These are phyloP conservation scores for Mariannaea sp. DNA, from an alignment of 2,329 filamentous ascomycete genomes.

Conservation along the genomic window DNA sequence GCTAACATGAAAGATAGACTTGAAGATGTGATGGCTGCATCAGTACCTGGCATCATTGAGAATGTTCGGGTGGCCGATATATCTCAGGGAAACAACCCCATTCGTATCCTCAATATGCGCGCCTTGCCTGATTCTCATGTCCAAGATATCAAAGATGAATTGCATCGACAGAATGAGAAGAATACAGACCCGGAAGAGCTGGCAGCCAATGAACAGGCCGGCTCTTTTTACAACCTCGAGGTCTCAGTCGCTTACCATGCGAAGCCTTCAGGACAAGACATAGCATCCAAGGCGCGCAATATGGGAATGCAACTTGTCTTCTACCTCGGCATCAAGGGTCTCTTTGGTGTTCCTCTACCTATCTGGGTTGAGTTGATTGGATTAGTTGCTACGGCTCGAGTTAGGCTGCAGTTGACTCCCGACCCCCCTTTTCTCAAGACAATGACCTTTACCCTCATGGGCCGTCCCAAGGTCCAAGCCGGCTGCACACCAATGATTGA, in stretches of 20 bases:
- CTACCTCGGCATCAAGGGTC: constrained; percentile 85
- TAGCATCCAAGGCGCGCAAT: constrained; percentile 84
- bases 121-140: constrained; percentile 81
- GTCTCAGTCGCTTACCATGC: constrained; percentile 91
- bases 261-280: constrained; percentile 69
- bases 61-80: constrained; percentile 96
- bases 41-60: constrained; percentile 87
- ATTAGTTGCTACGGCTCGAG: constrained; percentile 83
- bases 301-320: constrained; percentile 98
- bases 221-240: constrained; percentile 92
- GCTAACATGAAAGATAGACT: constrained; percentile 34
- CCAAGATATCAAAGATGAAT: constrained; percentile 78
- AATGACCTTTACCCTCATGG: constrained; percentile 92
- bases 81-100: constrained; percentile 87
- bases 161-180: constrained; percentile 78
- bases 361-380: constrained; percentile 90
- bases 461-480: constrained; percentile 84
- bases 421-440: constrained; percentile 92
- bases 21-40: constrained; percentile 92
- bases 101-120: constrained; percentile 85
- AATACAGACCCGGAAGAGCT: constrained; percentile 85
- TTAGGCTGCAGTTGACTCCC: constrained; percentile 84
- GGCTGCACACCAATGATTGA: constrained; percentile 93
- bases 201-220: constrained; percentile 86
- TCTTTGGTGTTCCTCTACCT: constrained; percentile 86